Percentiles rank a stretch among this genome's conserved stretches.
Conservation (phyloP, 164 flowering plant species). For the Tinospora cordifolia region DNA sequence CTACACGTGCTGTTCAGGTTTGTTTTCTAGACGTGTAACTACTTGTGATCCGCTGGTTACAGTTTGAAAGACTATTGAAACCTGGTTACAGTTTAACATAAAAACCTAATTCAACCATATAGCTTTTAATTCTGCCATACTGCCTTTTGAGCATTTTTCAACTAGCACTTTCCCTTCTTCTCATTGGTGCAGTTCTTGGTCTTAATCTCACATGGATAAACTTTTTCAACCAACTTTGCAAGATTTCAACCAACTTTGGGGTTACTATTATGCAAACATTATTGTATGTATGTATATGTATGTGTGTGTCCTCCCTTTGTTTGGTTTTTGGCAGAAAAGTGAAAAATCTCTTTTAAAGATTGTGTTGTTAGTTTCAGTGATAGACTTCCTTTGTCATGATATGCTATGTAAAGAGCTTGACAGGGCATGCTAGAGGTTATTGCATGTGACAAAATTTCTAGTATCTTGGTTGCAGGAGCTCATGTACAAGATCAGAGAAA, state of each 20-base stretch:
- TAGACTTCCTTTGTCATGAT: neutral
- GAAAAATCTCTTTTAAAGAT: neutral
- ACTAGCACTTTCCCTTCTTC: neutral
- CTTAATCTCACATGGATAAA: neutral
- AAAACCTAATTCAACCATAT: neutral
- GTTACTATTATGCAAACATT: neutral
- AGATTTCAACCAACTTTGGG: neutral
- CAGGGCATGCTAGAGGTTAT: constrained; percentile 3
- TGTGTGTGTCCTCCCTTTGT: too few species aligned
- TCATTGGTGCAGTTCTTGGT: neutral
- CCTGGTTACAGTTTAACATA: neutral
- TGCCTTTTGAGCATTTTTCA: neutral
- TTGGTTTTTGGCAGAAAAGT: neutral
- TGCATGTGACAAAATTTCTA: neutral
- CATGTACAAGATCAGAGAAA: constrained; percentile 86
- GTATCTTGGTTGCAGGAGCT: constrained; percentile 58
- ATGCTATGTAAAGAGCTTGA: neutral
- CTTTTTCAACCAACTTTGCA: neutral
- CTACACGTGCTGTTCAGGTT: constrained; percentile 92
- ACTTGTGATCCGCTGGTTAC: neutral
- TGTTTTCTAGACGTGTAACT: constrained; percentile 13
- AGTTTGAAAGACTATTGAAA: neutral
- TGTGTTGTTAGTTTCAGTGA: neutral
- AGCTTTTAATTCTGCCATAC: neutral
- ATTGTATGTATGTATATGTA: too few species aligned